These are phyloP conservation scores for Talaromyces sp. DNA, from an alignment of 2,329 filamentous ascomycete genomes.

Conservation along the genomic window DNA sequence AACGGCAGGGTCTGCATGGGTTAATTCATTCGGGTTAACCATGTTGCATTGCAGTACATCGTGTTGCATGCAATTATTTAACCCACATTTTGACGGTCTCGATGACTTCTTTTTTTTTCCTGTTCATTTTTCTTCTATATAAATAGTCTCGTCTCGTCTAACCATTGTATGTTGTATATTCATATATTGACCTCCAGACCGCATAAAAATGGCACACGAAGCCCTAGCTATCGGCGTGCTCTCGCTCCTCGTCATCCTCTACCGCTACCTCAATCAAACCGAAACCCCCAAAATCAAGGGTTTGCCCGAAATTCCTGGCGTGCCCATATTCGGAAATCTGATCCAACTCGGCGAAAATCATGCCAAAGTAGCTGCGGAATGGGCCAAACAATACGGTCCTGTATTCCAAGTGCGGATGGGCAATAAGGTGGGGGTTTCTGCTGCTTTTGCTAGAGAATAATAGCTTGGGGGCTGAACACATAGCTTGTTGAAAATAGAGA, in stretches of 20 bases:
- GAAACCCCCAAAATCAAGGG: conserved; percentile 58
- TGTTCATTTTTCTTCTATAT: background rate
- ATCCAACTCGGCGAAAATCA: conserved; percentile 56
- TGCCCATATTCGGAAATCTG: conserved; percentile 60
- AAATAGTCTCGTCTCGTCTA: background rate
- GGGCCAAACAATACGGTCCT: conserved; percentile 57
- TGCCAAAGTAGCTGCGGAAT: conserved; percentile 50
- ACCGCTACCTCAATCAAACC: conserved; percentile 45
- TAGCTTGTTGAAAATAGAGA: conserved; percentile 43
- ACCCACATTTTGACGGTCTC: background rate
- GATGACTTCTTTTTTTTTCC: background rate
- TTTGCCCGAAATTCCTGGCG: conserved; percentile 56
- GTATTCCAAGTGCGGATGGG: conserved; percentile 63
- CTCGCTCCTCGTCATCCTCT: conserved; percentile 30
- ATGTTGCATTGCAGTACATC: background rate
- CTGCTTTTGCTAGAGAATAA: too few species aligned
- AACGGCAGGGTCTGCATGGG: background rate
- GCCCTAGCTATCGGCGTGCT: conserved; percentile 1
- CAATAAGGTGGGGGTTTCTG: conserved; percentile 49
- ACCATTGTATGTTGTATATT: background rate
- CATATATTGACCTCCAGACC: background rate
- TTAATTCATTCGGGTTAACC: background rate
- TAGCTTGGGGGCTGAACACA: too few species aligned
- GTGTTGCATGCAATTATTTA: background rate
- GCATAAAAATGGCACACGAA: conserved; percentile 7